Conservation (phyloP, 129 eudicot genomes). For the Glebionis coronaria region DNA sequence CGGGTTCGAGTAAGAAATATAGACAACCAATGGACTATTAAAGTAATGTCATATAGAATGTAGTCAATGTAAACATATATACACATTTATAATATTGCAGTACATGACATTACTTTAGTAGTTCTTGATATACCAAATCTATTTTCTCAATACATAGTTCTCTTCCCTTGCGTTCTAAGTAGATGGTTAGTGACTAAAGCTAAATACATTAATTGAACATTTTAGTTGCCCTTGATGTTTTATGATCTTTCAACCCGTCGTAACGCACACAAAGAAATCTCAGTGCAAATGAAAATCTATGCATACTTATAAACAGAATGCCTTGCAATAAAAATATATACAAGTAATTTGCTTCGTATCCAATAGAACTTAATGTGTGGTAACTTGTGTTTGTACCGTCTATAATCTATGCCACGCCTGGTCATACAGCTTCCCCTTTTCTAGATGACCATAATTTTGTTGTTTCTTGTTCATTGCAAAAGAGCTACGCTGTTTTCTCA, state of each 20-base stretch:
- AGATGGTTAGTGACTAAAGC: conserved; percentile 1
- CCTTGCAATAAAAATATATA: neutral
- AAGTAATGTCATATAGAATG: no score
- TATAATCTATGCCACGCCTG: neutral
- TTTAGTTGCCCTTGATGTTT: neutral
- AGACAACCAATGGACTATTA: no score
- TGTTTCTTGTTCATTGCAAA: conserved; percentile 5
- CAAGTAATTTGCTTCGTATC: neutral
- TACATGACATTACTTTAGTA: no score
- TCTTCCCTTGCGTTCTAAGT: no score
- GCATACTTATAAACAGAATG: conserved; percentile 2
- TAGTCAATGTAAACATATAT: no score
- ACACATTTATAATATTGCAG: no score
- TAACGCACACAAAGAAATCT: neutral
- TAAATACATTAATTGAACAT: neutral
- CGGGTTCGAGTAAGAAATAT: no score
- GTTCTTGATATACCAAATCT: no score
- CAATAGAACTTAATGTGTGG: conserved; percentile 1
- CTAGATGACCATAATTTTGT: neutral
- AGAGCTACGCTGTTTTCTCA: neutral
- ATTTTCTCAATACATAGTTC: no score
- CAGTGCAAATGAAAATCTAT: neutral
- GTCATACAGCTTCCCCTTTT: neutral
- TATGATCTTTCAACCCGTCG: no score
- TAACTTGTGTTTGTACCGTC: neutral